A percentile compares a stretch with the other conserved stretches of the same genome.
Evolutionary conservation across 345 rosid genomes (phyloP).

Genomic region (Camelina sativa): DNA sequence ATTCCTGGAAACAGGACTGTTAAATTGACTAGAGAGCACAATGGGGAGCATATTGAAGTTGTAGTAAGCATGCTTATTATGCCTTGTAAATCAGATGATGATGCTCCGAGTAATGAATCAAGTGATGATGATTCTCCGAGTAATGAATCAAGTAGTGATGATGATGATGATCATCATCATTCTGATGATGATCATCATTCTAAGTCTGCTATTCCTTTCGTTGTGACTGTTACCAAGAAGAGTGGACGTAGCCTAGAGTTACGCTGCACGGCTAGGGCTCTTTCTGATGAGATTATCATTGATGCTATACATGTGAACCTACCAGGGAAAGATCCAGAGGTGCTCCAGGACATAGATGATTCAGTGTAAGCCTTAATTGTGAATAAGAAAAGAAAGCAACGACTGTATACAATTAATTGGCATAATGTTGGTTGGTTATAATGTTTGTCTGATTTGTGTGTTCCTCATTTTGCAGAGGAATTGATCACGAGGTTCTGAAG

Average conservation of each 20-base stretch:
- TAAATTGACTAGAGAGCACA: neutral
- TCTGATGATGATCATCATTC: no score
- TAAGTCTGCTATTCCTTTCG: neutral
- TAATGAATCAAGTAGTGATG: neutral
- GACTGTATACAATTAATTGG: no score
- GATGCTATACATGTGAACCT: neutral
- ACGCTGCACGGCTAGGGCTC: neutral
- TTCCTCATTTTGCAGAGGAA: no score
- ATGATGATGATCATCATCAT: no score
- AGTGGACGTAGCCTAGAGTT: neutral
- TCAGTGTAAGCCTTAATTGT: no score
- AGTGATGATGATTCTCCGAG: no score
- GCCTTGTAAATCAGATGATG: neutral
- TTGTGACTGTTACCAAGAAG: neutral
- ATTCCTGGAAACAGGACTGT: neutral
- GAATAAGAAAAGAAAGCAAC: no score
- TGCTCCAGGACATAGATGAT: no score
- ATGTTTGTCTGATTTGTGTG: no score
- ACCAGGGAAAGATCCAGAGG: neutral
- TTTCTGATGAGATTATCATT: neutral
- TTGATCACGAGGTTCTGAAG: no score
- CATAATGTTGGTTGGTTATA: no score
- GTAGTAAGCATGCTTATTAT: neutral
- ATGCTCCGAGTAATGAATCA: no score
- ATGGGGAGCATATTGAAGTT: neutral